phyloP scores from a whole-genome alignment of 495 filamentous ascomycete genomes.

The Bombardia bombarda region DNA sequence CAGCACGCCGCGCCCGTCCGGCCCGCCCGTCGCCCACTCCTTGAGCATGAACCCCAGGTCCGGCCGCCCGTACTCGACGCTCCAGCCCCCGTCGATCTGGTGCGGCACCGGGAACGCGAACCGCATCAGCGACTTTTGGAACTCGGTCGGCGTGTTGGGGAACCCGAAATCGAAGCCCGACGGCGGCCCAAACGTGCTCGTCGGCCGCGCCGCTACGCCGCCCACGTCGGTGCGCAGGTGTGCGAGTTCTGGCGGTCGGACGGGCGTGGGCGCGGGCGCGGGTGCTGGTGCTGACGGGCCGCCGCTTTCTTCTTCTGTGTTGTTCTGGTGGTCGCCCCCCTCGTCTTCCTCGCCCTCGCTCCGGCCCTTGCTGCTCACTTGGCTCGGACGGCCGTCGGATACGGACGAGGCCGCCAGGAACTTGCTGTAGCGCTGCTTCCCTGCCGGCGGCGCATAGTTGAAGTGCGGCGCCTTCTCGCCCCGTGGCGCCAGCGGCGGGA shows the following conservation, averaged over 20 bases:
- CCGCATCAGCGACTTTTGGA: slow-evolving; percentile 76
- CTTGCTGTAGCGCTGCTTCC: slow-evolving; percentile 27
- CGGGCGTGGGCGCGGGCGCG: slow-evolving; percentile 1
- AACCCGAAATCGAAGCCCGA: slow-evolving; percentile 67
- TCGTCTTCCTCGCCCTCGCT: slow-evolving; percentile 3
- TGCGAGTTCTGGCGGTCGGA: slow-evolving; percentile 40
- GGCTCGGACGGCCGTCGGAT: slow-evolving; percentile 16
- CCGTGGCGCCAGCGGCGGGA: slow-evolving; percentile 37
- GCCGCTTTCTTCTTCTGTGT: slow-evolving; percentile 4
- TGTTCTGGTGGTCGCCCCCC: slow-evolving; percentile 3
- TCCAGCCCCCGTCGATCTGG: slow-evolving; percentile 73
- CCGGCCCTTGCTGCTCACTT: slow-evolving; percentile 14
- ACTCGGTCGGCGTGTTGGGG: slow-evolving; percentile 64
- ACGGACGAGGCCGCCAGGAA: slow-evolving; percentile 16
- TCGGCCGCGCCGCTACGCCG: slow-evolving; percentile 21
- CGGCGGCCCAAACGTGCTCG: slow-evolving; percentile 37
- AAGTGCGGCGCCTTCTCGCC: slow-evolving; percentile 37
- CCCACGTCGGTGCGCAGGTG: slow-evolving; percentile 43
- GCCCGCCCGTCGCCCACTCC: slow-evolving; percentile 58
- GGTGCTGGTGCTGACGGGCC: slow-evolving; percentile 6
- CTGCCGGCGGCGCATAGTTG: slow-evolving; percentile 44
- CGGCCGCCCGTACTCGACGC: slow-evolving; percentile 87
- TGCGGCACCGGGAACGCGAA: slow-evolving; percentile 67
- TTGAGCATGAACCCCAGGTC: slow-evolving; percentile 77
- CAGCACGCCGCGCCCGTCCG: slow-evolving; percentile 55